Evolutionary conservation across 768 basidiomycete genomes (phyloP).

Genomic region (Psilocybe cyanescens): DNA sequence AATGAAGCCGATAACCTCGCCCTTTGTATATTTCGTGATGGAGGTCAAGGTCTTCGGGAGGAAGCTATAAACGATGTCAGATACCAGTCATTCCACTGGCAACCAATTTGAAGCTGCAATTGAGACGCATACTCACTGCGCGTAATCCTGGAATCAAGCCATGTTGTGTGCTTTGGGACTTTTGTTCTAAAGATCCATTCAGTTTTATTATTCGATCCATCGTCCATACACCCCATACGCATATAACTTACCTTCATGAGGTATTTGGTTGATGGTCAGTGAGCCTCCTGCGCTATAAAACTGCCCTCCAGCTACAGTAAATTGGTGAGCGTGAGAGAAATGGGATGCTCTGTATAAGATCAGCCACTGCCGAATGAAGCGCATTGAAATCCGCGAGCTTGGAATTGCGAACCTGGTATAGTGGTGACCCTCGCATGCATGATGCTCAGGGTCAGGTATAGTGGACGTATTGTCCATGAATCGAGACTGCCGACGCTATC

Average conservation of each 20-base stretch:
- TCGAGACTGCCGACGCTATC: no score
- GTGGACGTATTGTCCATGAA: no score
- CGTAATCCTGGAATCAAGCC: neutral
- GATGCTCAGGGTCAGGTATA: no score
- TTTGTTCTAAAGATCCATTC: neutral
- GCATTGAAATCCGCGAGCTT: no score
- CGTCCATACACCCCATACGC: no score
- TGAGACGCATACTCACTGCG: neutral
- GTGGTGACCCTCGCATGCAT: no score
- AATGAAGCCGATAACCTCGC: neutral
- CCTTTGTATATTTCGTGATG: conserved; percentile 1
- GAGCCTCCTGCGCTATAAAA: neutral
- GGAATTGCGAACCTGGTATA: neutral
- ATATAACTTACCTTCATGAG: neutral
- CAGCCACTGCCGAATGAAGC: neutral
- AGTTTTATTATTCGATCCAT: neutral
- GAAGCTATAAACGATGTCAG: neutral
- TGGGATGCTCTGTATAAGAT: neutral
- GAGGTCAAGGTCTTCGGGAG: neutral
- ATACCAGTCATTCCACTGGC: neutral
- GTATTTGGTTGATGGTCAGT: neutral
- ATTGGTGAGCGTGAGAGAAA: neutral
- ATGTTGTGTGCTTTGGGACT: neutral
- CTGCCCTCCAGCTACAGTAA: neutral
- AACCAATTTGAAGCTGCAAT: neutral